Conservation (phyloP, 1,284 basidiomycete species). For the Cryptococcus sp. region DNA sequence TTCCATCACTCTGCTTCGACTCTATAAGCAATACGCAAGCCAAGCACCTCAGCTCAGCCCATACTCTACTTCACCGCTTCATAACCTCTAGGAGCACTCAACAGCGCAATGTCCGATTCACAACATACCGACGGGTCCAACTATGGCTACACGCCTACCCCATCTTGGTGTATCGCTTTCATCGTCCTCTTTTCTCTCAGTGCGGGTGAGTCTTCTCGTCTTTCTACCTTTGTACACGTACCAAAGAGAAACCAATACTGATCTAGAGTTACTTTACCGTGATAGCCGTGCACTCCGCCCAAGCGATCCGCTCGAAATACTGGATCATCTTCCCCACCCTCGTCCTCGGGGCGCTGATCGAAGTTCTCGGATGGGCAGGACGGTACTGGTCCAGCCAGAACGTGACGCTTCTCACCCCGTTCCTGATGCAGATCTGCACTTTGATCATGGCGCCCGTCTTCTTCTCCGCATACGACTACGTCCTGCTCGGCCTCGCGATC, state of each 20-base stretch:
- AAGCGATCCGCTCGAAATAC: constrained; percentile 45
- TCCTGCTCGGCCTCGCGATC: constrained; percentile 47
- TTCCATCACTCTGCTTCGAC: no score
- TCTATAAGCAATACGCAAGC: no score
- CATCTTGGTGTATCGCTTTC: constrained; percentile 17
- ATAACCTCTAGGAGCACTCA: no score
- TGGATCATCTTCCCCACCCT: constrained; percentile 26
- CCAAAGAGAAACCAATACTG: no score
- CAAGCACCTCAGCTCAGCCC: no score
- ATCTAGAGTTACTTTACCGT: background rate
- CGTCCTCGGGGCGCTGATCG: constrained; percentile 16
- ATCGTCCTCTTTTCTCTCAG: constrained; percentile 28
- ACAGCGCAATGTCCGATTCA: background rate
- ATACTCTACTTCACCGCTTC: no score
- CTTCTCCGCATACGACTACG: constrained; percentile 38
- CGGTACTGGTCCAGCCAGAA: constrained; percentile 23
- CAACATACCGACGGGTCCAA: constrained; percentile 15
- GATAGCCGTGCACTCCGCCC: constrained; percentile 55
- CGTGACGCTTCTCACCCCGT: constrained; percentile 16
- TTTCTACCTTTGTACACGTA: no score
- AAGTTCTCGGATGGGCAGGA: constrained; percentile 23
- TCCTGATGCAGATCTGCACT: constrained; percentile 28
- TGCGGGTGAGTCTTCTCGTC: constrained; percentile 8
- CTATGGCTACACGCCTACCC: constrained; percentile 22
- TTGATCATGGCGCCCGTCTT: constrained; percentile 30